A percentile compares a stretch with the other conserved stretches of the same genome.
Evolutionary conservation across 768 basidiomycete genomes (phyloP).

Genomic region (Lepiota venenata): DNA sequence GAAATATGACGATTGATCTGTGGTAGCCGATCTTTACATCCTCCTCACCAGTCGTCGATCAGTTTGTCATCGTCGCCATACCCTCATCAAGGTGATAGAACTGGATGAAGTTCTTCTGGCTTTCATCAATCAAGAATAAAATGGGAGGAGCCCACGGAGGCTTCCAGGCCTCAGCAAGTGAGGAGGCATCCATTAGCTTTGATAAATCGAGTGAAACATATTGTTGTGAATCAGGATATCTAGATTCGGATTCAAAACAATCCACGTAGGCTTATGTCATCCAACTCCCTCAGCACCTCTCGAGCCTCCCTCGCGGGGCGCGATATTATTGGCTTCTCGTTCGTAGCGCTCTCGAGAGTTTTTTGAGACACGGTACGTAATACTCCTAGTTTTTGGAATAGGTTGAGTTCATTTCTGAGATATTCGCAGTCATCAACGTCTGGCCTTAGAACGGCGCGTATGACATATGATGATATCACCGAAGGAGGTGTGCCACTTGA

Average conservation of each 20-base stretch:
- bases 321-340: constrained; percentile 68
- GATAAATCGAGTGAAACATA: neutral
- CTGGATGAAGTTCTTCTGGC: too few species aligned
- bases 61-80: too few species aligned
- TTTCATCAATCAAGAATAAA: too few species aligned
- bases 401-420: constrained; percentile 31
- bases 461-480: constrained; percentile 54
- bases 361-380: constrained; percentile 69
- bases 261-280: constrained; percentile 40
- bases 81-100: too few species aligned
- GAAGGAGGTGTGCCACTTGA: constrained; percentile 67
- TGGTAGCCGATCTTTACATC: too few species aligned
- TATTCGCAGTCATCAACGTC: constrained; percentile 41
- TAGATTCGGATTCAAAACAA: constrained; percentile 29
- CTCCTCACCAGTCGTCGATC: too few species aligned
- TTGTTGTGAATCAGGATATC: too few species aligned
- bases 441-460: constrained; percentile 51
- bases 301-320: constrained; percentile 82
- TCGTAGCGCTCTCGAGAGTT: constrained; percentile 62
- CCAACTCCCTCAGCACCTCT: constrained; percentile 55
- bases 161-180: neutral
- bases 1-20: too few species aligned
- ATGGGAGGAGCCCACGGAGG: too few species aligned
- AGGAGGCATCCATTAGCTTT: neutral
- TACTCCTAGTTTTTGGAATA: constrained; percentile 65